These are phyloP conservation scores for Tricholoma furcatifolium DNA, from an alignment of 768 basidiomycete genomes.

Conservation along the genomic window DNA sequence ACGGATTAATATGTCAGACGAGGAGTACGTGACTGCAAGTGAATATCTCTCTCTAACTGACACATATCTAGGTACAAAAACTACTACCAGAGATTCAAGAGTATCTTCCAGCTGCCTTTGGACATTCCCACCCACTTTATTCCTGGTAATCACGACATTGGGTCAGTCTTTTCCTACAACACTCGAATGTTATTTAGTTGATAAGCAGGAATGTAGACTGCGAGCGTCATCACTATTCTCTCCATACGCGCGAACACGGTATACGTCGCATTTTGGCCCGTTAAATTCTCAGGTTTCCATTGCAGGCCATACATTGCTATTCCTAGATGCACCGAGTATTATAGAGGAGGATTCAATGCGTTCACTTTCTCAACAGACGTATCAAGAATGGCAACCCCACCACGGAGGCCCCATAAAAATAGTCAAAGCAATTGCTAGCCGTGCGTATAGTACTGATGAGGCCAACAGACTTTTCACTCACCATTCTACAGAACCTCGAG, in stretches of 20 bases:
- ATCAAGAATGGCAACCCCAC: conserved; percentile 47
- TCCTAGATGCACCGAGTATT: conserved; percentile 73
- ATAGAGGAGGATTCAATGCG: conserved; percentile 72
- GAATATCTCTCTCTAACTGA: neutral
- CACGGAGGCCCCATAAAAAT: conserved; percentile 54
- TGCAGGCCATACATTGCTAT: conserved; percentile 69
- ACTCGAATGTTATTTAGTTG: neutral
- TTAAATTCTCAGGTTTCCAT: conserved; percentile 62
- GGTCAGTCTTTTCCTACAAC: conserved; percentile 39
- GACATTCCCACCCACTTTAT: conserved; percentile 63
- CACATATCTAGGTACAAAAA: conserved; percentile 59
- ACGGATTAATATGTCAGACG: conserved; percentile 56
- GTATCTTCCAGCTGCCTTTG: conserved; percentile 58
- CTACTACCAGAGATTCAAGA: conserved; percentile 66
- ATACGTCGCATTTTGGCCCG: conserved; percentile 72
- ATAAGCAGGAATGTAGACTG: conserved; percentile 37
- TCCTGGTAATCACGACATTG: conserved; percentile 91
- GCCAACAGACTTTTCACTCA: neutral
- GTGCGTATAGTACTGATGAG: conserved; percentile 22
- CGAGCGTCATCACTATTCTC: conserved; percentile 45
- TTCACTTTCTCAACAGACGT: conserved; percentile 35
- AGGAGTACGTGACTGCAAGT: conserved; percentile 57
- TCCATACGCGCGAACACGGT: conserved; percentile 51
- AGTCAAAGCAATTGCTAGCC: conserved; percentile 39
- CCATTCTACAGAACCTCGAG: conserved; percentile 23